Conservation (phyloP, 2,329 filamentous ascomycete genomes). For the Dactylellina cionopaga region DNA sequence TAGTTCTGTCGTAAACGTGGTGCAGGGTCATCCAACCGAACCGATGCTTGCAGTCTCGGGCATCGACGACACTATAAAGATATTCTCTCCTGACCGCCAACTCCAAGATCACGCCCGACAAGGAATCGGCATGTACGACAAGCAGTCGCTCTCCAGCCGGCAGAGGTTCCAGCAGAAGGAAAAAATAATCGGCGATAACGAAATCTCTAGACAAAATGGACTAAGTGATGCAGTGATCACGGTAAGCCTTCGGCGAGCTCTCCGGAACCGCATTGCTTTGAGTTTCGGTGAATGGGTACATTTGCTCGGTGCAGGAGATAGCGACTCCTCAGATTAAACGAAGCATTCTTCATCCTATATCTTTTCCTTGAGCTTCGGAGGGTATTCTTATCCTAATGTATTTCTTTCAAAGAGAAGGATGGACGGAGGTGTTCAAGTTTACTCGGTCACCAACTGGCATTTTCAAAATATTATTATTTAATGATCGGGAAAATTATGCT, state of each 20-base stretch:
- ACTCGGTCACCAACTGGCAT: too few relatives aligned
- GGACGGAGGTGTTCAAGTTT: too few relatives aligned
- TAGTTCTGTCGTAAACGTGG: conserved; percentile 75
- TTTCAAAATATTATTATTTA: conserved; percentile 9
- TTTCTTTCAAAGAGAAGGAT: background rate
- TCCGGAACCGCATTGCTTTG: conserved; percentile 50
- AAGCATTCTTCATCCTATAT: background rate
- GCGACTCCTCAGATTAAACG: conserved; percentile 39
- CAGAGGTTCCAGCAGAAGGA: conserved; percentile 71
- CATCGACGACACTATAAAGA: conserved; percentile 75
- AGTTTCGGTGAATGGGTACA: conserved; percentile 52
- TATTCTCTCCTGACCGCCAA: conserved; percentile 72
- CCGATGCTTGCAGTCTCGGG: conserved; percentile 73
- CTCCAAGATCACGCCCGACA: conserved; percentile 69
- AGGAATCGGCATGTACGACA: conserved; percentile 67
- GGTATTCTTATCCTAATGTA: background rate
- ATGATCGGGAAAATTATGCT: conserved; percentile 25
- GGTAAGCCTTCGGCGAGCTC: conserved; percentile 54
- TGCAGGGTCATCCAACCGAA: conserved; percentile 73
- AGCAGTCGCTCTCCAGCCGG: conserved; percentile 66
- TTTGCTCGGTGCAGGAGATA: conserved; percentile 36
- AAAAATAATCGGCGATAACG: conserved; percentile 71
- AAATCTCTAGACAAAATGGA: conserved; percentile 69
- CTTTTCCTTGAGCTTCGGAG: too few relatives aligned
- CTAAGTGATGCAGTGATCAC: conserved; percentile 65